phyloP scores from a whole-genome alignment of 805 yeast genomes.

The Myxozyma melibiosi region DNA sequence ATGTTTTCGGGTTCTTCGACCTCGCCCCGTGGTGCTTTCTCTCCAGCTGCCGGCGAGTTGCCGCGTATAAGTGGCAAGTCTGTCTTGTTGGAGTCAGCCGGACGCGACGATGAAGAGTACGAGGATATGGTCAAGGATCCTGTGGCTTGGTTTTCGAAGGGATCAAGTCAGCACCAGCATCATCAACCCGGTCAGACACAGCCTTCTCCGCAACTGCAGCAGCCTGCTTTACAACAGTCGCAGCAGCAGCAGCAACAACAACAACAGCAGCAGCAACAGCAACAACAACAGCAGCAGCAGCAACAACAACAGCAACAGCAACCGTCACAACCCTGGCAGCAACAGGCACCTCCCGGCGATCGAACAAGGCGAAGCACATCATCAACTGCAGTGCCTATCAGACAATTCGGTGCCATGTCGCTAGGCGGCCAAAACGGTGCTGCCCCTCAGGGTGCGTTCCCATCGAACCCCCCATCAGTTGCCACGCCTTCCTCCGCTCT shows the following conservation, averaged over 20 bases:
- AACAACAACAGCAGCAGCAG: neutral
- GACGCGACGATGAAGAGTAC: constrained; percentile 40
- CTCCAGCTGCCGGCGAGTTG: constrained; percentile 19
- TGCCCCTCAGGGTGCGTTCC: neutral
- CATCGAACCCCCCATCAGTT: neutral
- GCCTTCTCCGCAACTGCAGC: constrained; percentile 20
- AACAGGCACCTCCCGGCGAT: constrained; percentile 4
- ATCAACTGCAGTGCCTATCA: constrained; percentile 1
- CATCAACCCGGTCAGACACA: neutral
- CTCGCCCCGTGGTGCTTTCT: constrained; percentile 32
- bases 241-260: constrained; percentile 11
- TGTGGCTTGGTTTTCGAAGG: constrained; percentile 35
- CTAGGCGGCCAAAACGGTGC: constrained; percentile 2
- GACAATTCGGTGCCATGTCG: constrained; percentile 13
- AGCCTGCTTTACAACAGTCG: neutral
- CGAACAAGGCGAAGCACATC: constrained; percentile 10
- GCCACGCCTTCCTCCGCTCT: constrained; percentile 6
- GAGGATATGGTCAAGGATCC: constrained; percentile 40
- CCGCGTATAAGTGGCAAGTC: constrained; percentile 39
- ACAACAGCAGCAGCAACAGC: constrained; percentile 19
- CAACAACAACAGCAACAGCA: constrained; percentile 14
- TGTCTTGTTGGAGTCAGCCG: constrained; percentile 39
- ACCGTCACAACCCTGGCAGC: neutral
- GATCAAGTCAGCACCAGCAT: neutral
- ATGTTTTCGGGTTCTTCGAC: constrained; percentile 26